These are phyloP conservation scores for Diutina mesorugosa DNA, from an alignment of 1,139 yeast genomes.

Conservation along the genomic window DNA sequence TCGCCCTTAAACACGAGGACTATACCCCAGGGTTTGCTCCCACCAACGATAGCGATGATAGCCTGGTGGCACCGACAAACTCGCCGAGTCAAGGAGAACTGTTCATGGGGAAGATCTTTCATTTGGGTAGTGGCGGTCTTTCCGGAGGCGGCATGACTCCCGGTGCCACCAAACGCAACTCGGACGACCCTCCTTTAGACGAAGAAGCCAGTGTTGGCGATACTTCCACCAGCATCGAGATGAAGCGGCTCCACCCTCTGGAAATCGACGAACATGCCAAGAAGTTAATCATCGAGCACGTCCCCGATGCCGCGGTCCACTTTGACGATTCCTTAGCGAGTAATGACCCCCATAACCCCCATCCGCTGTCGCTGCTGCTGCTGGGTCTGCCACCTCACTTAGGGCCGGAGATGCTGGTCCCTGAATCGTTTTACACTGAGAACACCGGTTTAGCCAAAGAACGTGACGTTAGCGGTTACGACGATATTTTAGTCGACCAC, in stretches of 20 bases:
- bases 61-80: not conserved
- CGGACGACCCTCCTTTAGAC: not conserved
- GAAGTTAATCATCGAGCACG: conserved; percentile 23
- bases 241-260: conserved; percentile 21
- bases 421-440: not conserved
- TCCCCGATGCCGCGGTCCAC: conserved; percentile 12
- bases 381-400: conserved; percentile 37
- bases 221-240: conserved; percentile 15
- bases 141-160: conserved; percentile 1
- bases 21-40: conserved; percentile 1
- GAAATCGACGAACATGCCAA: conserved; percentile 29
- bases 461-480: conserved; percentile 13
- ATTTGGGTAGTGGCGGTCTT: not conserved
- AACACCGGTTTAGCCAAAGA: conserved; percentile 9
- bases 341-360: not conserved
- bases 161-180: not conserved
- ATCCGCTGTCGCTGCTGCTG: conserved; percentile 7
- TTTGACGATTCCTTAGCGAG: not conserved
- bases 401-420: conserved; percentile 12
- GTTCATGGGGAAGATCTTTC: not conserved
- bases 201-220: conserved; percentile 6
- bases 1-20: not conserved
- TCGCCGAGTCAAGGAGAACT: not conserved
- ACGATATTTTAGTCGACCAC: conserved; percentile 12
- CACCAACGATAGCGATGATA: not conserved